Conservation (phyloP, 805 yeast species). For the Sugiyamaella mastotermitis region DNA sequence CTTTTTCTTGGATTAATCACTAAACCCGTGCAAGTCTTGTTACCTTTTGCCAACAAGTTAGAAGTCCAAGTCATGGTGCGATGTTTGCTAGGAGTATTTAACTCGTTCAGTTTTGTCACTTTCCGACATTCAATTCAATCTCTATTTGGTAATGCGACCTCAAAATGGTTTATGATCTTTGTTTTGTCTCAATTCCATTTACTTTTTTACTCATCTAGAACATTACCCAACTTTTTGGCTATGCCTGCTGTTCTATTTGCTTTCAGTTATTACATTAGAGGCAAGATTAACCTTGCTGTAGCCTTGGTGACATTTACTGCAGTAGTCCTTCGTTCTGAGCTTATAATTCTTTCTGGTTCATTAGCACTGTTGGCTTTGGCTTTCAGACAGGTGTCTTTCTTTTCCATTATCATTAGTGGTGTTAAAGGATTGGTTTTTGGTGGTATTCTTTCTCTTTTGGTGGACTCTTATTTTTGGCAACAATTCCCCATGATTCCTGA, state of each 20-base stretch:
- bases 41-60: conserved; percentile 34
- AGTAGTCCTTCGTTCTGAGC: conserved; percentile 67
- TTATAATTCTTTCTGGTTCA: conserved; percentile 35
- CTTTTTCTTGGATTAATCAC: conserved; percentile 44
- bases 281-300: conserved; percentile 44
- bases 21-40: conserved; percentile 27
- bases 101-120: conserved; percentile 46
- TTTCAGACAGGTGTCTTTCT: conserved; percentile 42
- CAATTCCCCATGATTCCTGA: conserved; percentile 59
- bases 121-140: conserved; percentile 39
- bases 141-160: conserved; percentile 21
- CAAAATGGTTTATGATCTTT: conserved; percentile 52
- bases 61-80: conserved; percentile 53
- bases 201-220: conserved; percentile 71
- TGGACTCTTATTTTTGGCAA: conserved; percentile 79
- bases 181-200: conserved; percentile 70
- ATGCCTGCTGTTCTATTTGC: conserved; percentile 65
- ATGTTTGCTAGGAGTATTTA: conserved; percentile 54
- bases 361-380: conserved; percentile 35
- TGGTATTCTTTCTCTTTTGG: conserved; percentile 36
- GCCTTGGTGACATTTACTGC: conserved; percentile 56
- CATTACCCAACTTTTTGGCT: conserved; percentile 78
- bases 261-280: conserved; percentile 44
- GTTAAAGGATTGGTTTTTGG: conserved; percentile 51
- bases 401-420: conserved; percentile 14